Percentiles rank a stretch among this genome's conserved stretches.
Conservation (phyloP, 805 yeast genomes). For the Cyberlindnera euphorbiiphila region DNA sequence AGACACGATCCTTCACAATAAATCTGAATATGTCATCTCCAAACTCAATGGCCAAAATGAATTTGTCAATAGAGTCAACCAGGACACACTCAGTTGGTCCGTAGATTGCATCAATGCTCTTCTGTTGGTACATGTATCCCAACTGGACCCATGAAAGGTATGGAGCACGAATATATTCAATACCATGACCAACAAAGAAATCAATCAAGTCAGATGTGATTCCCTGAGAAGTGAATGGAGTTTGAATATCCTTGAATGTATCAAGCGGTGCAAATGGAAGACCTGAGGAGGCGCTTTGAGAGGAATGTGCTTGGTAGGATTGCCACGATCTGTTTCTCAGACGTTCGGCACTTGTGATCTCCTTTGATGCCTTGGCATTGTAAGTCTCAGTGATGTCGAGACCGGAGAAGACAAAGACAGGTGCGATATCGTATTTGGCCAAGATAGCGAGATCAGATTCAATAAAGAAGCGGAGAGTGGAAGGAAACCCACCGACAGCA, state of each 20-base stretch:
- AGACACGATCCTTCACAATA: slow-evolving; percentile 53
- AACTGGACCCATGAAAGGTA: slow-evolving; percentile 78
- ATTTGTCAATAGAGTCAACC: slow-evolving; percentile 56
- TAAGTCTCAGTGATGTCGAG: slow-evolving; percentile 38
- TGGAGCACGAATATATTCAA: slow-evolving; percentile 78
- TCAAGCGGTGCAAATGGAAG: slow-evolving; percentile 36
- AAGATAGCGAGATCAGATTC: slow-evolving; percentile 62
- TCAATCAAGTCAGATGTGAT: slow-evolving; percentile 53
- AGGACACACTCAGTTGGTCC: slow-evolving; percentile 82
- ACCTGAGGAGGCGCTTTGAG: slow-evolving; percentile 5
- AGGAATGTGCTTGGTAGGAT: slow-evolving; percentile 24
- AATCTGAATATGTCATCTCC: slow-evolving; percentile 60
- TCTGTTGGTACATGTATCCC: slow-evolving; percentile 57
- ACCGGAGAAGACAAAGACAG: slow-evolving; percentile 78
- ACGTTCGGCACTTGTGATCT: slow-evolving; percentile 27
- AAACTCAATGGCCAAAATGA: slow-evolving; percentile 69
- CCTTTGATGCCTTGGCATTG: slow-evolving; percentile 35
- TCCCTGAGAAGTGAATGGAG: slow-evolving; percentile 43
- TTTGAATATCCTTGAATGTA: slow-evolving; percentile 47
- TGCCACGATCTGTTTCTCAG: slow-evolving; percentile 49
- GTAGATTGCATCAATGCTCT: slow-evolving; percentile 66
- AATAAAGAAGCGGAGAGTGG: slow-evolving; percentile 50
- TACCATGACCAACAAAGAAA: slow-evolving; percentile 48
- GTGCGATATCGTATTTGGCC: slow-evolving; percentile 60
- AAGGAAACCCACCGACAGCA: slow-evolving; percentile 81